These are phyloP conservation scores for Lipomyces kockii DNA, from an alignment of 805 yeast species.

Conservation along the genomic window DNA sequence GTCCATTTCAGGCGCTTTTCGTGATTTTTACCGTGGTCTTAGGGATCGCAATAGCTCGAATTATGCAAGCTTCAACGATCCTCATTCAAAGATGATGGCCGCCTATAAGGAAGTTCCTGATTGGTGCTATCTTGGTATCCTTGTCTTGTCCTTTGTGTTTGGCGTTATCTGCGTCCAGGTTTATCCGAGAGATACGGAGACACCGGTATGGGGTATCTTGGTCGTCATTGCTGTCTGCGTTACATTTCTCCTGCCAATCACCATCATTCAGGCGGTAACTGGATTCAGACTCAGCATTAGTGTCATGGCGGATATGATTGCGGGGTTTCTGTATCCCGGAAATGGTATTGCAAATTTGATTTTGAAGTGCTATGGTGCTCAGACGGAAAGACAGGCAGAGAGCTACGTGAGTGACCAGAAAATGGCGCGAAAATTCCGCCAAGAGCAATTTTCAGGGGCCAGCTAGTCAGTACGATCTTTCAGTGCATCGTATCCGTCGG, in stretches of 20 bases:
- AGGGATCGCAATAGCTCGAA: constrained; percentile 10
- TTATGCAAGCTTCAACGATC: constrained; percentile 49
- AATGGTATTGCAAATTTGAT: constrained; percentile 66
- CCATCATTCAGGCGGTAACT: constrained; percentile 65
- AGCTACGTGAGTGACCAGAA: constrained; percentile 61
- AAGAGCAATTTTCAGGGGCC: constrained; percentile 59
- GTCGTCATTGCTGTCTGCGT: constrained; percentile 60
- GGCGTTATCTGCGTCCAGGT: constrained; percentile 50
- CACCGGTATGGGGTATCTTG: constrained; percentile 67
- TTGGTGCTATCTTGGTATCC: constrained; percentile 60
- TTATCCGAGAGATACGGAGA: constrained; percentile 53
- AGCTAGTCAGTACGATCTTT: constrained; percentile 53
- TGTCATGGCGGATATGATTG: constrained; percentile 65
- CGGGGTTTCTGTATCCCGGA: constrained; percentile 69
- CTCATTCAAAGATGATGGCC: constrained; percentile 61
- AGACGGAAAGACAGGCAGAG: constrained; percentile 63
- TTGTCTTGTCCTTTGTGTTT: constrained; percentile 54
- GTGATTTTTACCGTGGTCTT: constrained; percentile 37
- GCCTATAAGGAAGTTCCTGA: constrained; percentile 65
- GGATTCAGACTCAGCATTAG: constrained; percentile 63
- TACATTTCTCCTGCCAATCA: constrained; percentile 63
- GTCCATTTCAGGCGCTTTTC: constrained; percentile 7
- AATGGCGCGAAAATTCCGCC: constrained; percentile 68
- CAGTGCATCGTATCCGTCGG: constrained; percentile 52
- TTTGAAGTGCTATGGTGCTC: constrained; percentile 61